These are phyloP conservation scores for Hyaloscypha finlandica DNA, from an alignment of 495 filamentous ascomycete genomes.

Conservation along the genomic window DNA sequence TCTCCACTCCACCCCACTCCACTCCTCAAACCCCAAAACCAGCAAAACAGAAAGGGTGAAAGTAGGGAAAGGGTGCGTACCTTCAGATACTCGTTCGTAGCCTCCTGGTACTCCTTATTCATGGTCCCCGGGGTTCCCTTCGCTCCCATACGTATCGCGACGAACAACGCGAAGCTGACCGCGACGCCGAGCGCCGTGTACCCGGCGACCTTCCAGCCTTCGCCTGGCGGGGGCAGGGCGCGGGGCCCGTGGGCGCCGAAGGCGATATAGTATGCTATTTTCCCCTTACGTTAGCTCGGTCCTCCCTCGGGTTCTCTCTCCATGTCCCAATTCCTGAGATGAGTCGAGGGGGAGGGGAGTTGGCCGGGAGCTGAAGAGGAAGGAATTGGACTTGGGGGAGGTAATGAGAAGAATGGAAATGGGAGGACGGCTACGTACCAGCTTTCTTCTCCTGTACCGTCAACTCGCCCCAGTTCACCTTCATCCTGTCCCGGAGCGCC, in stretches of 20 bases:
- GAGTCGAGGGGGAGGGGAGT: too few species aligned
- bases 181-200: constrained; percentile 67
- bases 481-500: constrained; percentile 96
- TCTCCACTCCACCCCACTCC: too few species aligned
- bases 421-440: constrained; percentile 64
- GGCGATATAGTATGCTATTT: constrained; percentile 93
- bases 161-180: constrained; percentile 66
- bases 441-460: constrained; percentile 98
- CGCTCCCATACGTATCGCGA: constrained; percentile 61
- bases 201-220: constrained; percentile 69
- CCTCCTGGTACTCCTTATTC: constrained; percentile 94
- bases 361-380: too few species aligned
- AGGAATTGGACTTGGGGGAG: neutral
- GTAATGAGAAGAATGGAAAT: neutral
- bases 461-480: constrained; percentile 92
- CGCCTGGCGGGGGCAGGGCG: constrained; percentile 75
- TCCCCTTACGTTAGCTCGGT: constrained; percentile 10
- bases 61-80: constrained; percentile 45
- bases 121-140: constrained; percentile 78
- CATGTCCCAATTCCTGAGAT: too few species aligned
- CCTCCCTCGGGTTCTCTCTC: neutral
- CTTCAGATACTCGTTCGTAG: constrained; percentile 86
- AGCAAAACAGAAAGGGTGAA: neutral
- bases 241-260: constrained; percentile 96
- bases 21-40: too few species aligned